Evolutionary conservation across 176 grass and related monocot species (phyloP).

Genomic region (Rhynchospora breviuscula): DNA sequence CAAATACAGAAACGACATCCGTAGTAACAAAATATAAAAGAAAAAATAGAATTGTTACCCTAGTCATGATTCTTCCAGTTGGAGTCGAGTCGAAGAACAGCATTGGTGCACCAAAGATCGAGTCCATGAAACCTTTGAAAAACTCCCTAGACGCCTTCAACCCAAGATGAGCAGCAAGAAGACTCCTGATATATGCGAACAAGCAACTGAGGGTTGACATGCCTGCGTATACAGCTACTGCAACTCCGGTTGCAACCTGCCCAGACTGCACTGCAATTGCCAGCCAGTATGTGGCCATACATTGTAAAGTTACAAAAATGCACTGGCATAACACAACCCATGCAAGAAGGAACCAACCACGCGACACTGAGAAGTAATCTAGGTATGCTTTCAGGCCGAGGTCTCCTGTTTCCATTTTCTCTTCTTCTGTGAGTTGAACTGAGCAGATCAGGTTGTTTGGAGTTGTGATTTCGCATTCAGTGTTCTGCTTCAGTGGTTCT

Average conservation of each 20-base stretch:
- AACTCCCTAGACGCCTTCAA: constrained; percentile 81
- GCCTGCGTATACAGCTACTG: constrained; percentile 54
- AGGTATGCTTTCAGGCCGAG: constrained; percentile 57
- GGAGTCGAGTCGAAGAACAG: constrained; percentile 89
- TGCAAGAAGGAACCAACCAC: constrained; percentile 35
- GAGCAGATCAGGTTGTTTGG: constrained; percentile 3
- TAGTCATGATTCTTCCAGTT: constrained; percentile 56
- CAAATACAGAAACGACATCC: background rate
- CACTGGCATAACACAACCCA: constrained; percentile 42
- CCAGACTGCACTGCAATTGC: constrained; percentile 43
- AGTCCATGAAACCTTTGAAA: constrained; percentile 79
- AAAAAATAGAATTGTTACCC: constrained; percentile 33
- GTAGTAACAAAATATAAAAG: background rate
- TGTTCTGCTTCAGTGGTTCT: constrained; percentile 22
- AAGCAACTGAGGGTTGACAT: constrained; percentile 57
- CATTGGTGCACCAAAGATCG: constrained; percentile 81
- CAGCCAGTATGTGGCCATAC: constrained; percentile 67
- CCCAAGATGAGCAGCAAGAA: constrained; percentile 60
- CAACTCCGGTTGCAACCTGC: constrained; percentile 24
- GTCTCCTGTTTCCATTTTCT: constrained; percentile 54
- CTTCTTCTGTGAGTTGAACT: constrained; percentile 58
- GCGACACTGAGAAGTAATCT: constrained; percentile 55
- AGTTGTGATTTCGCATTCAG: constrained; percentile 25
- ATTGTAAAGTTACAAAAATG: constrained; percentile 52
- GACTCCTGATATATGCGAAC: constrained; percentile 68